Evolutionary conservation across 1,284 basidiomycete species (phyloP), one percentile per base, ranked within the genome.

Genomic region (Fistulinella cinereoalba): DNA sequence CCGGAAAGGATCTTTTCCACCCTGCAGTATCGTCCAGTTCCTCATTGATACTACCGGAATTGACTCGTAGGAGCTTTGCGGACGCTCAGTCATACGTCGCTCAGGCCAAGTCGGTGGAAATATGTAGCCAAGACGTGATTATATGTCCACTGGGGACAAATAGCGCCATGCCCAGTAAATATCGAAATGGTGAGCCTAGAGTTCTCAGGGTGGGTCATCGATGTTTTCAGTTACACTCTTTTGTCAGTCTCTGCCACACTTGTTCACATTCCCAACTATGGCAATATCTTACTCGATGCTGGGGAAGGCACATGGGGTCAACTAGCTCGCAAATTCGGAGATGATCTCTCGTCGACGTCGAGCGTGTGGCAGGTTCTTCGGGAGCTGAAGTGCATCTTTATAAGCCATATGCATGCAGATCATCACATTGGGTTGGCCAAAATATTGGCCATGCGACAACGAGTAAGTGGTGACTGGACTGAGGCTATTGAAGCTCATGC

Each of bases 301-400:
- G 95, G 95, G 0, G 95, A 98, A 67, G 91, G 92, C 0, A 95
- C 95, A 0, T 88, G 87, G 72, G 94, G 93, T 2, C 93, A 98
- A 61, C 75, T 98, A 8, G 74, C 76, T 4, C 79, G 96, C 10
- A 78, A 84, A 40, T 96, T 85, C 56, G 93, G 93, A 0, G 66
- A 73, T n/a, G 71, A 79, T 13, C 65, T 61, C 5, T 49, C 64
- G n/a, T 58, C 62, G 15, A 50, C 65, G 2, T 58, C 61, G 13
- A 74, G 72, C 45, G 79, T 76, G 1, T 78, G 76, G 72, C 61
- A 79, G n/a, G 72, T 85, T 11, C 70, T 96, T 46, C 72, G 81
- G n/a, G 72, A 87, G 41, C 66, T 96, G 25, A 84, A 80, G 53
- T 80, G 91, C 60, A 77, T 98, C 24, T 97, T 87, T 65, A 75